Conservation (phyloP, 2,329 filamentous ascomycete genomes). For the Aspergillus vadensis region DNA sequence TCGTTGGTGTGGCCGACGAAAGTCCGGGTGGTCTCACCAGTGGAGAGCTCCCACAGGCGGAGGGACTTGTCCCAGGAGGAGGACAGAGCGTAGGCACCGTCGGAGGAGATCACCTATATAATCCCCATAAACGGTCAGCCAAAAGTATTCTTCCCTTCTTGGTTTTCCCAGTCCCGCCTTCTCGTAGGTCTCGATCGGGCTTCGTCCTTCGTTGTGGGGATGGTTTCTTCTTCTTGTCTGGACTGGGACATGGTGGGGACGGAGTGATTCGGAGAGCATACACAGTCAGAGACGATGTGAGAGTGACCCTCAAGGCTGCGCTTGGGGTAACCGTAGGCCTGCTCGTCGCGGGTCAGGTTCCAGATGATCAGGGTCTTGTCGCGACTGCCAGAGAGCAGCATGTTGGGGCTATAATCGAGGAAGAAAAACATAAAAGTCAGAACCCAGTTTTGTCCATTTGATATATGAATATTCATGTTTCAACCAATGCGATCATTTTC, state of each 20-base stretch:
- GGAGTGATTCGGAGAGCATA: constrained; percentile 61
- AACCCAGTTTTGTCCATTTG: constrained; percentile 29
- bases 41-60: constrained; percentile 98
- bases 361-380: constrained; percentile 99
- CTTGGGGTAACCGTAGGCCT: constrained; percentile 98
- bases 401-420: constrained; percentile 75
- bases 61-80: constrained; percentile 99
- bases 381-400: constrained; percentile 95
- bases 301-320: constrained; percentile 98
- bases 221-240: background rate
- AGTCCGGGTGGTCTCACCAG: constrained; percentile 93
- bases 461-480: constrained; percentile 12
- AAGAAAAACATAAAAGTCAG: constrained; percentile 38
- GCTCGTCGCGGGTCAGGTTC: constrained; percentile 99
- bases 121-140: constrained; percentile 32
- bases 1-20: constrained; percentile 99
- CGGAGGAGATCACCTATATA: constrained; percentile 91
- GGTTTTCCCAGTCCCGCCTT: constrained; percentile 12
- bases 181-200: constrained; percentile 2
- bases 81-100: constrained; percentile 98
- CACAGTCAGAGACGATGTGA: constrained; percentile 99
- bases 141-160: constrained; percentile 17
- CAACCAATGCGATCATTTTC: constrained; percentile 17
- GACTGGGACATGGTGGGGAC: constrained; percentile 4
- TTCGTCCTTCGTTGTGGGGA: constrained; percentile 1